Base-by-base conservation (phyloP, 2,329 filamentous ascomycete genomes). In the Pseudonectria buxi region DNA sequence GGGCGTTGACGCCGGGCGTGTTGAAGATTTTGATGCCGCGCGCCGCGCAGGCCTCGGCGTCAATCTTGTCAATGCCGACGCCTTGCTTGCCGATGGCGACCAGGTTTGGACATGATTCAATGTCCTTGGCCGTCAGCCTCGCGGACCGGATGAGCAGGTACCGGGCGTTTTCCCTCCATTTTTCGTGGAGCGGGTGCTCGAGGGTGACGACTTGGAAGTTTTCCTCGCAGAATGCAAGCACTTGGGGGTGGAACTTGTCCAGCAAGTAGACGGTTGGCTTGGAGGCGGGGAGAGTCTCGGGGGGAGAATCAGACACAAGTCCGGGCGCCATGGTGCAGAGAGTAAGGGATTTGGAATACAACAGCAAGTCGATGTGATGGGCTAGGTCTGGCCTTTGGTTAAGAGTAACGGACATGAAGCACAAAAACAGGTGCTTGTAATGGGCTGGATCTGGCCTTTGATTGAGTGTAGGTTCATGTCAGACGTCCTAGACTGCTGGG, bases 11-110 rank as follows among this genome's bases (percentile, higher is more conserved):
- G 2, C 65, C 68, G 0, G 67, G 68, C 0, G 67, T 71, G 39
- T 71, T 70, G 43, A 64, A 57, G 18, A 71, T 61, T n/a, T 57
- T 57, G 43, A 71, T 63, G 1, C 55, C 60, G 0, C 59, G 54
- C 3, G 52, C 47, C 4, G 50, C 42, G 34, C 64, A 68, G 3
- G 67, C 65, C 0, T 47, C 47, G 10, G 49, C 46, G 35, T 71
- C 65, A 24, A 68, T 67, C 35, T 64, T 68, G 37, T 71, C 65
- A 26, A 68, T 61, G 1, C 67, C 67, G 7, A 67, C 64, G 2
- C 67, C 67, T 24, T 70, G 67, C 47, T 71, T 70, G 36, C 63
- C 63, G 25, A 70, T 62, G 3, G 65, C 66, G 9, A 54, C 44
- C 0, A 71, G 51, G 6, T 58, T 61, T 0, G 55, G 58, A 22